A percentile compares a stretch with the other conserved stretches of the same genome.
Conservation (phyloP, 1,284 basidiomycete species). For the Ceratobasidium sp. region DNA sequence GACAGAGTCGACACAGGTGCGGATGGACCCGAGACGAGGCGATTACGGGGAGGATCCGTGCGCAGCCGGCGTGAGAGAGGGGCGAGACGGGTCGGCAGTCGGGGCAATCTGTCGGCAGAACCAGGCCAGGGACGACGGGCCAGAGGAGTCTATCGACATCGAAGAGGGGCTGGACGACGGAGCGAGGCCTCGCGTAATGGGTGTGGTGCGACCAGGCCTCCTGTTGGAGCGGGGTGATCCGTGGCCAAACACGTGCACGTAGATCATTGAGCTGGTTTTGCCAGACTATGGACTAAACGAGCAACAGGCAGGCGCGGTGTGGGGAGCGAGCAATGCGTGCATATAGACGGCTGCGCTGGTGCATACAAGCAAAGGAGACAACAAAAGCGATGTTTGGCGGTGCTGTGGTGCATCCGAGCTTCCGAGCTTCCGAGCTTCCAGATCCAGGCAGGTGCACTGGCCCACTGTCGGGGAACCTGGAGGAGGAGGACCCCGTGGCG, state of each 20-base stretch:
- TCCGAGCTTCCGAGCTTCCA: constrained; percentile 27
- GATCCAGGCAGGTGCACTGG: not conserved
- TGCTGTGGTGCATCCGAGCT: constrained; percentile 8
- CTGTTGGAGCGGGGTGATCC: constrained; percentile 31
- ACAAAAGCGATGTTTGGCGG: constrained; percentile 37
- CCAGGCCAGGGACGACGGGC: not conserved
- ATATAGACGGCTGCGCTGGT: not conserved
- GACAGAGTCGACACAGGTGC: constrained; percentile 8
- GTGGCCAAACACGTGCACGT: constrained; percentile 12
- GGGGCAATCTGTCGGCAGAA: not conserved
- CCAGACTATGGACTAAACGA: not conserved
- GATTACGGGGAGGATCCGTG: not conserved
- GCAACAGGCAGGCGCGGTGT: too few species aligned
- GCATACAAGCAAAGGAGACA: constrained; percentile 12
- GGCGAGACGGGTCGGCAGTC: not conserved
- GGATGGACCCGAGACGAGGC: constrained; percentile 25
- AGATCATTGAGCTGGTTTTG: not conserved
- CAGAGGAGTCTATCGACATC: too few species aligned
- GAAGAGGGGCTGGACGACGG: not conserved
- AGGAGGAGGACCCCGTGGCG: constrained; percentile 5
- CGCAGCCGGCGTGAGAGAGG: not conserved
- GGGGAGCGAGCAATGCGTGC: not conserved
- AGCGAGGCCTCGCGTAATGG: constrained; percentile 8
- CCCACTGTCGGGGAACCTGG: not conserved
- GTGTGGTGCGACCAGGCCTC: constrained; percentile 31